A percentile compares a stretch with the other conserved stretches of the same genome.
Evolutionary conservation across 306 rosid species (phyloP).

Genomic region (Pterocarpus macrocarpus): DNA sequence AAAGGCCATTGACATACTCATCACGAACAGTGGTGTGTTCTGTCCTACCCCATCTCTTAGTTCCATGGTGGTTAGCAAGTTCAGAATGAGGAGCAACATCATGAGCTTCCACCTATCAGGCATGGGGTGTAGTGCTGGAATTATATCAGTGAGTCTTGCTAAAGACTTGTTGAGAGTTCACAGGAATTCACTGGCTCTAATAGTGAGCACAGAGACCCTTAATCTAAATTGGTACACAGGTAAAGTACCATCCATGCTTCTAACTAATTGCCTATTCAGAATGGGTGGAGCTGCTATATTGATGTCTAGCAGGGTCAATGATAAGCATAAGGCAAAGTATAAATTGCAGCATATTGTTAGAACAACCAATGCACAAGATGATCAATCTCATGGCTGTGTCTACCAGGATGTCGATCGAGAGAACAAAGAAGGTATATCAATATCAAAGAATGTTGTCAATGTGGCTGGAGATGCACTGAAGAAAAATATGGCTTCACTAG

Average conservation of each 20-base stretch:
- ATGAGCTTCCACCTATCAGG: constrained; percentile 69
- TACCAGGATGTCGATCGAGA: constrained; percentile 58
- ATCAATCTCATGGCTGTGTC: constrained; percentile 59
- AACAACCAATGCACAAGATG: constrained; percentile 69
- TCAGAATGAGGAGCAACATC: constrained; percentile 63
- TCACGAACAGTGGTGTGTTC: constrained; percentile 59
- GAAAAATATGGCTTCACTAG: constrained; percentile 58
- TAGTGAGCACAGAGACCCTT: constrained; percentile 66
- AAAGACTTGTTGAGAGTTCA: constrained; percentile 69
- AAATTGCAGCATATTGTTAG: constrained; percentile 58
- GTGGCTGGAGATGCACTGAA: constrained; percentile 66
- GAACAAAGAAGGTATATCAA: constrained; percentile 54
- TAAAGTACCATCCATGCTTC: constrained; percentile 62
- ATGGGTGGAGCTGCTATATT: constrained; percentile 74
- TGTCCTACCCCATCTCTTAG: constrained; percentile 69
- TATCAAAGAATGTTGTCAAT: constrained; percentile 59
- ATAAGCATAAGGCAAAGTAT: constrained; percentile 65
- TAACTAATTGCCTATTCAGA: constrained; percentile 73
- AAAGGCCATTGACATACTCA: constrained; percentile 59
- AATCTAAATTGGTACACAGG: constrained; percentile 67
- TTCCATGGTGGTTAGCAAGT: constrained; percentile 62
- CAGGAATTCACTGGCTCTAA: constrained; percentile 63
- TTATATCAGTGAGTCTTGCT: constrained; percentile 62
- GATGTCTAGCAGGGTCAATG: constrained; percentile 59
- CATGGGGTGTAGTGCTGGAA: constrained; percentile 81